Evolutionary conservation across 2,329 filamentous ascomycete genomes (phyloP), one percentile per base, ranked within the genome.

Genomic region (Cordyceps cicadae): DNA sequence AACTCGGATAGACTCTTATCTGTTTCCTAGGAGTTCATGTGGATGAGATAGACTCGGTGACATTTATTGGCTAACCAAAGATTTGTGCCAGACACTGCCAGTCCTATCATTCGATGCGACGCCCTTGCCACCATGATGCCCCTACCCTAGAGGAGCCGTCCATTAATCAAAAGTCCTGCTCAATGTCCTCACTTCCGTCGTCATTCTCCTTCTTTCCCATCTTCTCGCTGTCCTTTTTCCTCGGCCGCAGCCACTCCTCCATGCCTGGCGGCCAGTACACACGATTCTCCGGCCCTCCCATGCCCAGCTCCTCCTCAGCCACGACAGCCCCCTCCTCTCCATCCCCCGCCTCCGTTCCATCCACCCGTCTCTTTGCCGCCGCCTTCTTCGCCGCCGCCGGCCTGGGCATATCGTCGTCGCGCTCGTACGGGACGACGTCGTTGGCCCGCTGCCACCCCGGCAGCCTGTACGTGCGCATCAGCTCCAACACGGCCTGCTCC

Each of bases 251-350:
- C 91, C 92, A 97, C 63, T 95, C 89, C 70, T 96, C 92, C 85
- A 92, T 91, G 0, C 90, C 90, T 1, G 85, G 80, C 0, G 92
- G 92, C 92, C 93, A 97, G 70, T 95, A 97, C 0, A 97, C 93
- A 48, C 92, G 79, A 54, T 86, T 80, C 29, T 93, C 81, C 0
- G 87, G 84, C 0, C 93, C 93, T 45, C 93, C 93, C 92, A 97
- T 96, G 2, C 85, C 87, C 14, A 94, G 77, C 19, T 95, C 89
- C 6, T 88, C 83, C 0, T 87, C 81, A 0, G 81, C 77, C 0
- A 94, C 75, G 6, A 71, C 68, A 17, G 78, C 74, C 63, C 80
- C 70, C 50, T 74, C 68, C 24, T 70, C 65, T 19, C 73, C 71
- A 0, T 71, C 67, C 4, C 54, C 2, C 69, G 70, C 12, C 68